Evolutionary conservation across 495 filamentous ascomycete species (phyloP), one percentile per base, ranked within the genome.

Genomic region (Cercophora sp.): DNA sequence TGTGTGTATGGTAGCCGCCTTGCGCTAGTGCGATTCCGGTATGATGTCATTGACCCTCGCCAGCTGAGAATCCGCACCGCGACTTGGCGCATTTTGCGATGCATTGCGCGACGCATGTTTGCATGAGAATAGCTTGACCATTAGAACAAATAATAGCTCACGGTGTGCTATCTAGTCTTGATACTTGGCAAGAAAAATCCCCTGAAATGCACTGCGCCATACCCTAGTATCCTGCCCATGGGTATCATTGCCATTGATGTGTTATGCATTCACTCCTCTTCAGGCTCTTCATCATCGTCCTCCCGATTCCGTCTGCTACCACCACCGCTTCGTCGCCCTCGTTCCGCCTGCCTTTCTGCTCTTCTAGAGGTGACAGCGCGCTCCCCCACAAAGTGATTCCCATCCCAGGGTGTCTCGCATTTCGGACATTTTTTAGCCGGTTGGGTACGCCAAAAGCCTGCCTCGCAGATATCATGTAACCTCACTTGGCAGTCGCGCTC

Each of bases 321-420:
- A 3, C 61, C 51, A 24, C 50, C 56, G 4, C 65, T 65, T n/a
- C 58, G 20, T 2, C 58, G 64, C 40, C 66, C 66, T 45, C 68
- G 61, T 0, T 66, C 73, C 15, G 68, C 59, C 50, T 70, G 66
- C 35, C 70, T 76, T 3, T 67, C 73, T 20, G 77, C 70, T 15
- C 76, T 71, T 25, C n/a, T n/a, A n/a, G 72, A 67, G 3, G 78
- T 79, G 15, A 79, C 79, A 0, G 88, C 92, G 60, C 81, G 77
- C 72, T 96, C 89, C 0, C 94, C 93, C 3, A 97, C 93, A 52
- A 78, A 88, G 41, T 82, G 76, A 29, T 83, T 69, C 4, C 88
- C 89, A 8, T 73, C 76, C 93, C 93, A 97, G 1, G 72, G 71
- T 9, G 63, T 74, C 36, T 81, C 77, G 60, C 93, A 96, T 9